Base-by-base conservation (phyloP, 352 stramenopile genomes). In the Thraustochytrium striatum region DNA sequence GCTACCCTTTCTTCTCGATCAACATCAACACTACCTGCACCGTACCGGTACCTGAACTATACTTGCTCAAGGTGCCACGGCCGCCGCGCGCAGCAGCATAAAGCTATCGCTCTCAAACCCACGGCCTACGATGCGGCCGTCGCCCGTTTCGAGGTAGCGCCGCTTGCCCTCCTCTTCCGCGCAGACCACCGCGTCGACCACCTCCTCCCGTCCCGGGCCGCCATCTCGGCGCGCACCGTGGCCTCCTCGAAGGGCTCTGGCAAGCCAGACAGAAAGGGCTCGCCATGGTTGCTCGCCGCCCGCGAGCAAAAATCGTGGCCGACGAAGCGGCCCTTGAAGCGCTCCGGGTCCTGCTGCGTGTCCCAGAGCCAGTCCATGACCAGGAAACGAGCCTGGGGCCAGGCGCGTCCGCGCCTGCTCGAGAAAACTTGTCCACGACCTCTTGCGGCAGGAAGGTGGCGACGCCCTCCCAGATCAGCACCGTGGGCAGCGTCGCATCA, bases 281-380 rank as follows among this genome's bases (percentile, higher is more conserved):
- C 52, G 52, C 52, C 52, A 19, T 59, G 25, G 52, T 59, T 59
- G 9, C 21, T n/a, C 9, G 52, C 52, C 19, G 33, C 19, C 52
- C 33, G 25, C 19, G 33, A 33, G 52, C 19, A 19, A 8, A 59
- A 25, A 25, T 59, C 52, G 21, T 59, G 52, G 25, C 52, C 52
- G 3, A 33, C 19, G 21, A 59, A 59, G 25, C 33, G 21, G 52
- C 52, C 52, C 52, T 59, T 59, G 19, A 13, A 59, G 52, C 52
- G 52, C n/a, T n/a, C n/a, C 52, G 52, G 52, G 9, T 59, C 33
- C 19, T 59, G 19, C 9, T 33, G 52, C 19, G 52, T 59, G 52
- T 59, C 33, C 52, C 52, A 59, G 25, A 59, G 33, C 52, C 52
- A 59, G 25, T 59, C 52, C 52, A 59, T 59, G 52, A 28, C 52